Evolutionary conservation across 2,329 filamentous ascomycete genomes (phyloP).

Genomic region (Lecanoromycetidae sp.): DNA sequence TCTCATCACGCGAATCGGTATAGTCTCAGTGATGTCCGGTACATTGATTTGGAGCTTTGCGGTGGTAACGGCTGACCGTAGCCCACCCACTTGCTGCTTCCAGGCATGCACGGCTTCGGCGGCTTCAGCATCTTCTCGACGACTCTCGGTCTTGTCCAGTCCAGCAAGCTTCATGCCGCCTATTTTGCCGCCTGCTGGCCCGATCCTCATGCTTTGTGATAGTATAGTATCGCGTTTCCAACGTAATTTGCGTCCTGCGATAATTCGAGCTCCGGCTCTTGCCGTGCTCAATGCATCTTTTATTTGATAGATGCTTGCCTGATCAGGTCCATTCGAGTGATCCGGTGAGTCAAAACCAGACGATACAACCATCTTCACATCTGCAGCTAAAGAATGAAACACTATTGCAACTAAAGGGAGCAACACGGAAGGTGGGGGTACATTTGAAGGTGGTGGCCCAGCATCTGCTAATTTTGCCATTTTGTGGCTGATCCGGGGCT

Average conservation of each 20-base stretch:
- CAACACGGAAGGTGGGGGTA: constrained; percentile 76
- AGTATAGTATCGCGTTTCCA: constrained; percentile 86
- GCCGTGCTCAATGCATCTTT: constrained; percentile 8
- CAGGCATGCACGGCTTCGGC: constrained; percentile 64
- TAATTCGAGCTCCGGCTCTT: constrained; percentile 59
- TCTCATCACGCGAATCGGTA: constrained; percentile 54
- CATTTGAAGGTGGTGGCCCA: constrained; percentile 58
- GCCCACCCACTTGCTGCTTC: constrained; percentile 61
- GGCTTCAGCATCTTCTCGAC: constrained; percentile 73
- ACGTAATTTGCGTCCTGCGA: constrained; percentile 71
- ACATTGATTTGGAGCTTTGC: constrained; percentile 39
- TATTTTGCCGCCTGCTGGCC: constrained; percentile 55
- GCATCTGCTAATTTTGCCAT: not conserved
- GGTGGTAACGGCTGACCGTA: constrained; percentile 61
- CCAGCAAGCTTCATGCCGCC: constrained; percentile 86
- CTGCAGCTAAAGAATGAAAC: constrained; percentile 36
- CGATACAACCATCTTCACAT: constrained; percentile 1
- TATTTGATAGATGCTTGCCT: constrained; percentile 37
- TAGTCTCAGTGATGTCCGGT: constrained; percentile 47
- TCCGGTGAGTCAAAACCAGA: constrained; percentile 43
- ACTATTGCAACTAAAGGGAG: constrained; percentile 63
- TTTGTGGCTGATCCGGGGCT: not conserved
- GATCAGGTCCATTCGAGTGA: constrained; percentile 54
- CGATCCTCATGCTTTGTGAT: constrained; percentile 78
- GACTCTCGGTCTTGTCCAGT: constrained; percentile 69